These are phyloP conservation scores for Pichia nanzhaoensis DNA, from an alignment of 805 yeast genomes.

Conservation along the genomic window DNA sequence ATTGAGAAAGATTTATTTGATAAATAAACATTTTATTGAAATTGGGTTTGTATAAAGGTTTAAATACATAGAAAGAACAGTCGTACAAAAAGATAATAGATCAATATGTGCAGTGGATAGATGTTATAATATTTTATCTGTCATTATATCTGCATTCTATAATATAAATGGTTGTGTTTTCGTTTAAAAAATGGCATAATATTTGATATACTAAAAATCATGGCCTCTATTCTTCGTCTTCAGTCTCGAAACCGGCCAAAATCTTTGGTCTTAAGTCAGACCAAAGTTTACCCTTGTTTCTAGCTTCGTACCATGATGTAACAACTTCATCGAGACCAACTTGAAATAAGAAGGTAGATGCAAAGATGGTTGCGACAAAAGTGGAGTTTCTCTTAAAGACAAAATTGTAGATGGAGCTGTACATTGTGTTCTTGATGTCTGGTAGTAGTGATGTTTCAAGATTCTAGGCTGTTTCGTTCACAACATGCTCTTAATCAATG, in stretches of 20 bases:
- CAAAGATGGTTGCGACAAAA: conserved; percentile 76
- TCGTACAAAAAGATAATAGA: neutral
- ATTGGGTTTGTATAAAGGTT: conserved; percentile 4
- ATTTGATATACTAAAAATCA: conserved; percentile 20
- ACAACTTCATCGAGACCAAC: conserved; percentile 62
- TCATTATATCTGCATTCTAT: neutral
- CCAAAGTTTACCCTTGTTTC: conserved; percentile 85
- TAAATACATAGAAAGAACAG: conserved; percentile 6
- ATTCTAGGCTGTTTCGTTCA: too few relatives aligned
- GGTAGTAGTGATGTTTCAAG: too few relatives aligned
- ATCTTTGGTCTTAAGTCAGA: conserved; percentile 57
- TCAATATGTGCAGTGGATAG: neutral
- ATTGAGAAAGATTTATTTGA: too few relatives aligned
- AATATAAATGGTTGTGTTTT: neutral
- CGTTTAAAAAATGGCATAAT: neutral
- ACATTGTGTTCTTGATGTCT: conserved; percentile 13
- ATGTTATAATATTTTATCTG: neutral
- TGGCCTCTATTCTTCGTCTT: conserved; percentile 59
- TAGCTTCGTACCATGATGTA: conserved; percentile 65
- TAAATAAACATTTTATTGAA: neutral
- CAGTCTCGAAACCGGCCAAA: conserved; percentile 52
- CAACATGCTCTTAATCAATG: too few relatives aligned
- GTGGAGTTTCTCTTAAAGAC: conserved; percentile 87
- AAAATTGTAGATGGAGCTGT: conserved; percentile 51
- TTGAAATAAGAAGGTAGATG: conserved; percentile 82